These are phyloP conservation scores for Pythium dissimile DNA, from an alignment of 352 stramenopile genomes.

Conservation along the genomic window DNA sequence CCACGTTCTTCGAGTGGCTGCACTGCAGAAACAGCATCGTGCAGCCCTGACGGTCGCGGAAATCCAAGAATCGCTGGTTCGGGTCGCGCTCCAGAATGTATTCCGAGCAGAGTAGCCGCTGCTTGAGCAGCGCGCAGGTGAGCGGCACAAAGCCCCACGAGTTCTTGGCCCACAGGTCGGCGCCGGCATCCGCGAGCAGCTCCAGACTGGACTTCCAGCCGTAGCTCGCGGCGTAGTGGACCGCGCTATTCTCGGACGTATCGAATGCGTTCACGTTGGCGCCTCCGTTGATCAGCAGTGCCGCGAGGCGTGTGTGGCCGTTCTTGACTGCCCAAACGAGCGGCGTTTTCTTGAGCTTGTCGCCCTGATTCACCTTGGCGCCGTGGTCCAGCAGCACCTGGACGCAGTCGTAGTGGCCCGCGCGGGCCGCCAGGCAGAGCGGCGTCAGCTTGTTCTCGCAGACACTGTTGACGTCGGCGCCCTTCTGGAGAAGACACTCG, in stretches of 20 bases:
- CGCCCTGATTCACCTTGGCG: slow-evolving; percentile 51
- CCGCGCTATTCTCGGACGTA: slow-evolving; percentile 69
- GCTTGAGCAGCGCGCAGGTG: slow-evolving; percentile 66
- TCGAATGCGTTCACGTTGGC: slow-evolving; percentile 79
- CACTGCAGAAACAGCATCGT: slow-evolving; percentile 85
- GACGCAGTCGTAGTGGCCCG: slow-evolving; percentile 56
- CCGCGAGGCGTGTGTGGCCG: slow-evolving; percentile 47
- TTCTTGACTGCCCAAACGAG: slow-evolving; percentile 80
- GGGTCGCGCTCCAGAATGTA: slow-evolving; percentile 63
- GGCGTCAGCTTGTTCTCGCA: slow-evolving; percentile 49
- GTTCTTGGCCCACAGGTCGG: slow-evolving; percentile 69
- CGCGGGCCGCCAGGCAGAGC: slow-evolving; percentile 54
- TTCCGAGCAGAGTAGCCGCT: slow-evolving; percentile 45
- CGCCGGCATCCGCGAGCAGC: slow-evolving; percentile 46
- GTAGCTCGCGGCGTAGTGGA: slow-evolving; percentile 76
- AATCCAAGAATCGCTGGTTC: slow-evolving; percentile 61
- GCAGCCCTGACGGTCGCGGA: slow-evolving; percentile 64
- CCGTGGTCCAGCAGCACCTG: slow-evolving; percentile 43
- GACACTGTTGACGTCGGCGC: slow-evolving; percentile 51
- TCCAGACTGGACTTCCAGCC: slow-evolving; percentile 67
- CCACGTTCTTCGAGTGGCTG: slow-evolving; percentile 55
- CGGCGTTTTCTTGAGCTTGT: slow-evolving; percentile 81
- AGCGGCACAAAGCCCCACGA: slow-evolving; percentile 74
- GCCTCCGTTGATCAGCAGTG: slow-evolving; percentile 54
- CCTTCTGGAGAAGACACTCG: slow-evolving; percentile 42